Evolutionary conservation across 768 basidiomycete genomes (phyloP).

Genomic region (Suillus paluster): DNA sequence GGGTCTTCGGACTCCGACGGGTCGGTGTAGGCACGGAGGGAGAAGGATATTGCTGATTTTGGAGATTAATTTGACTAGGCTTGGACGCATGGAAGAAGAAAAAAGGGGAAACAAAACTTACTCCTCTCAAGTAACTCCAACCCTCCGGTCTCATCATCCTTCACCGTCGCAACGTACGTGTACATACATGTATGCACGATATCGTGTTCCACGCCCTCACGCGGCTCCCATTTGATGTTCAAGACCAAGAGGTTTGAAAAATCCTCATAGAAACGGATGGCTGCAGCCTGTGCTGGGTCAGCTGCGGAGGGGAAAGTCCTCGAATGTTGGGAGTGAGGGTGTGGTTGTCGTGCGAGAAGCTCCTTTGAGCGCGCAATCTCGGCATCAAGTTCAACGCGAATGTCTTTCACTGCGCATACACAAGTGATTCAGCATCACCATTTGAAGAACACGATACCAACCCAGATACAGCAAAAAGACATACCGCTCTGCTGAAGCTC

Average conservation of each 20-base stretch:
- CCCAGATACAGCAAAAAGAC: constrained; percentile 14
- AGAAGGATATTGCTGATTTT: constrained; percentile 61
- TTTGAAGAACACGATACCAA: background rate
- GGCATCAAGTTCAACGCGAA: constrained; percentile 58
- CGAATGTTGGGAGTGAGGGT: constrained; percentile 37
- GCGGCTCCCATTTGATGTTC: constrained; percentile 55
- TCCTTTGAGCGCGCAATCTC: constrained; percentile 62
- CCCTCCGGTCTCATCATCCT: constrained; percentile 34
- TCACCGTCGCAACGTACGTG: constrained; percentile 47
- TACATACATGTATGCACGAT: constrained; percentile 70
- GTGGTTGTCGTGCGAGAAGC: constrained; percentile 46
- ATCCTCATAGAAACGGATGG: constrained; percentile 84
- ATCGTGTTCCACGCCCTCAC: constrained; percentile 52
- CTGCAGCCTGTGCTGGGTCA: constrained; percentile 61
- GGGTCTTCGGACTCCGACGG: constrained; percentile 35
- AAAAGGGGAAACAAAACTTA: constrained; percentile 14
- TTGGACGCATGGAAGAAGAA: constrained; percentile 1
- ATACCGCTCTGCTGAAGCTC: constrained; percentile 55
- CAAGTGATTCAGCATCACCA: constrained; percentile 8
- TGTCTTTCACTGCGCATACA: constrained; percentile 48
- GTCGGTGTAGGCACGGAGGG: constrained; percentile 53
- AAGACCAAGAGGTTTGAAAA: constrained; percentile 79
- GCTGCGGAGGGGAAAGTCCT: constrained; percentile 42
- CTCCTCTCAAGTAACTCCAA: constrained; percentile 38
- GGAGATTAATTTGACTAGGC: constrained; percentile 12